Base-by-base conservation (phyloP, 345 rosid species). In the Orychophragmus violaceus region DNA sequence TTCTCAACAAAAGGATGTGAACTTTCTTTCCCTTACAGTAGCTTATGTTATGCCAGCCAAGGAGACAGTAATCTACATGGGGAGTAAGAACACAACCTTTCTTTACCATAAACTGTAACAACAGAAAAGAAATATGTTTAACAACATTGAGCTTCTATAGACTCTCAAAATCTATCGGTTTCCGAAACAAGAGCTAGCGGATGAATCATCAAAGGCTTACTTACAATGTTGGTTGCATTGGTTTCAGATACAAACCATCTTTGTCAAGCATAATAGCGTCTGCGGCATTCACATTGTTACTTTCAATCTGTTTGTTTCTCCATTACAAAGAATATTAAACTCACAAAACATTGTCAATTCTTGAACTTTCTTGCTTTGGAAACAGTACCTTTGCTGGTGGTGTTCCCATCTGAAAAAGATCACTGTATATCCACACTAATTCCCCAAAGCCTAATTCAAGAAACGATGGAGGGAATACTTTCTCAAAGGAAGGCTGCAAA, bases 211-310 rank as follows among this genome's bases (percentile, higher is more conserved):
- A 37, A 62, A 44, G 10, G 30, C 4, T 55, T 49, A 69, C 92
- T 84, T 78, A 90, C 97, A 46, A 84, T 84, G 81, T 90, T 90
- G 21, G 97, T 90, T 36, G 95, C 97, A 78, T 90, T 85, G 66
- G 97, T 87, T 77, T 90, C 97, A 19, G 92, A 85, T 10, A 90
- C 92, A 76, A 90, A 69, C 95, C 95, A 71, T 87, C 90, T 70
- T 87, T 84, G 84, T 87, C 95, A 53, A 90, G 95, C 95, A 90
- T 90, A 74, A 90, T 87, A 2, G 96, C 95, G 36, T 89, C 96
- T 52, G 66, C 84, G 0, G 87, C 87, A 32, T 68, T 71, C 8
- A 80, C 87, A 74, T 91, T 91, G 77, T 87, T 91, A 48, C 96
- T 89, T 82, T 91, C 96, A 59, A 88, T 63, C 98, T 91, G 80